These are phyloP conservation scores for Kodamaea alishanica DNA, from an alignment of 1,139 yeast genomes.

Conservation along the genomic window DNA sequence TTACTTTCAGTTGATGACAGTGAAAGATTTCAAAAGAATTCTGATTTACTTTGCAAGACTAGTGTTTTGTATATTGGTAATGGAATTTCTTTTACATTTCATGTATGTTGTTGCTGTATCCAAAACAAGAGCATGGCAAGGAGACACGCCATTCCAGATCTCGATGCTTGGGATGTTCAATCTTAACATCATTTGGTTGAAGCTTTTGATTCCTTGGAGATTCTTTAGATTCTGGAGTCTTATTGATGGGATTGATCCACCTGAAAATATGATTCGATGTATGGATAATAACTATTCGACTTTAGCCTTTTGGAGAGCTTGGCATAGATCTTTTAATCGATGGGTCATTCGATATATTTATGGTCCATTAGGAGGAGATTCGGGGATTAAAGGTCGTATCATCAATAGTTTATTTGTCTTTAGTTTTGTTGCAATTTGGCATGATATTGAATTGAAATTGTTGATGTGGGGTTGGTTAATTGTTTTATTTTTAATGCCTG, in stretches of 20 bases:
- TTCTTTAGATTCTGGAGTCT: constrained; percentile 90
- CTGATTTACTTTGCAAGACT: constrained; percentile 64
- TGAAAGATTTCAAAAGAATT: constrained; percentile 47
- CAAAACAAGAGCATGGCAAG: constrained; percentile 83
- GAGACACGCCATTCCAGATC: constrained; percentile 86
- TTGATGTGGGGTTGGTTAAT: constrained; percentile 96
- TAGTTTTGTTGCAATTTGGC: constrained; percentile 97
- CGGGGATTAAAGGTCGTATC: constrained; percentile 45
- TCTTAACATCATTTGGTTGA: constrained; percentile 86
- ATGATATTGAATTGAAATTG: constrained; percentile 83
- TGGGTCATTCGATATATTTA: constrained; percentile 86
- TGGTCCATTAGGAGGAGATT: constrained; percentile 71
- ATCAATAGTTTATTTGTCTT: constrained; percentile 83
- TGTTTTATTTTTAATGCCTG: constrained; percentile 87
- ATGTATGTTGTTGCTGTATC: constrained; percentile 94
- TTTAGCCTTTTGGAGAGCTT: constrained; percentile 94
- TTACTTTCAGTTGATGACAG: constrained; percentile 45
- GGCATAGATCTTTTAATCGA: constrained; percentile 93
- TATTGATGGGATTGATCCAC: constrained; percentile 89
- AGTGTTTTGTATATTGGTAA: constrained; percentile 66
- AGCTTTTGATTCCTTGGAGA: constrained; percentile 93
- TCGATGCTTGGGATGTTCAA: constrained; percentile 93
- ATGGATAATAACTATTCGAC: constrained; percentile 94
- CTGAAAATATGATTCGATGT: constrained; percentile 96
- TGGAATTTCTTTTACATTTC: constrained; percentile 86